Conservation (phyloP, 495 filamentous ascomycete species). For the Xylaria grammica region DNA sequence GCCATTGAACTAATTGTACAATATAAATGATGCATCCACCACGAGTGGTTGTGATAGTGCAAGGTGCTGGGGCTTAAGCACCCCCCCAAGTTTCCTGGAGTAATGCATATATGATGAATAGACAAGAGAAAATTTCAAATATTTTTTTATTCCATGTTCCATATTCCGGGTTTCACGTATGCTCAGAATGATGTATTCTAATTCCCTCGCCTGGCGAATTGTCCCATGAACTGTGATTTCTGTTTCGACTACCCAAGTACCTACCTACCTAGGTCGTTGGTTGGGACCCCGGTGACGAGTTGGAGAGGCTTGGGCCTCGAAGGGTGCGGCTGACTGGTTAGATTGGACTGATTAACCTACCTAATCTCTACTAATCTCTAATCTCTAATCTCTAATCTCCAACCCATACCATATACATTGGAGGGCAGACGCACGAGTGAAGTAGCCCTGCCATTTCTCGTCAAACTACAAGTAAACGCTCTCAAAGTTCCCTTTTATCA, state of each 20-base stretch:
- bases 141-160: not conserved
- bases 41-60: conserved; percentile 34
- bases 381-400: not conserved
- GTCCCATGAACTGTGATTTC: too few species aligned
- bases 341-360: not conserved
- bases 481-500: too few species aligned
- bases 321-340: conserved; percentile 2
- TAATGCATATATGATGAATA: conserved; percentile 45
- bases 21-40: conserved; percentile 39
- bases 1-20: conserved; percentile 36
- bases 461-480: too few species aligned
- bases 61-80: conserved; percentile 28
- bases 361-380: not conserved
- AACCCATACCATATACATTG: too few species aligned
- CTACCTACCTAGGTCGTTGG: too few species aligned
- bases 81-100: conserved; percentile 31
- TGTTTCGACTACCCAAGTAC: not conserved
- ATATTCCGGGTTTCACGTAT: too few species aligned
- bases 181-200: too few species aligned
- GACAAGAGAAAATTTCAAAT: conserved; percentile 34
- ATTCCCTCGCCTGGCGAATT: too few species aligned
- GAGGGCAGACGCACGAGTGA: too few species aligned
- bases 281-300: too few species aligned
- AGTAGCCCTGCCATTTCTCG: too few species aligned
- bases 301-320: not conserved